Evolutionary conservation across 2,329 filamentous ascomycete genomes (phyloP).

Genomic region (Fusarium zealandicum): DNA sequence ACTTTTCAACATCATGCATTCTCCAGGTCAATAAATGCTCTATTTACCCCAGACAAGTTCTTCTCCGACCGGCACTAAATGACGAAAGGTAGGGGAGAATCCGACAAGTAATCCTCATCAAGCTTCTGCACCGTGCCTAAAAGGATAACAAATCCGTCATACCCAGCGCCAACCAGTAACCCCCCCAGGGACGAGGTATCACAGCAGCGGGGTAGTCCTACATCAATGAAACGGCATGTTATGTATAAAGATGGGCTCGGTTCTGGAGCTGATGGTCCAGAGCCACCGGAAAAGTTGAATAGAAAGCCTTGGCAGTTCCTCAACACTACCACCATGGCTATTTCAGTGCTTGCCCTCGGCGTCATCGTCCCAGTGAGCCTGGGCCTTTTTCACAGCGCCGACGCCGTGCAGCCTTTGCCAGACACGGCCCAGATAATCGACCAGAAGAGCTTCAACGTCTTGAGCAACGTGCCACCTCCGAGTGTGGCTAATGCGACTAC

Average conservation of each 20-base stretch:
- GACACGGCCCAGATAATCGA: conserved; percentile 32
- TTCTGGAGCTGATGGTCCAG: background rate
- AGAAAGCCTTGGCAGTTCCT: background rate
- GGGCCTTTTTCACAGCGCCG: background rate
- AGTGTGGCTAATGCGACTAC: conserved; percentile 30
- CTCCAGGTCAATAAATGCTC: no score
- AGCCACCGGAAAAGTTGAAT: background rate
- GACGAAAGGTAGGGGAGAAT: background rate
- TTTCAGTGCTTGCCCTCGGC: conserved; percentile 5
- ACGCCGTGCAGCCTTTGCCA: conserved; percentile 10
- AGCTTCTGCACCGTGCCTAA: background rate
- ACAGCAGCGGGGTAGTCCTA: conserved; percentile 16
- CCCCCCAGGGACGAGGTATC: background rate
- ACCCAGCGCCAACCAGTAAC: background rate
- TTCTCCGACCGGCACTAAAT: background rate
- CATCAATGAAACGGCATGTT: background rate
- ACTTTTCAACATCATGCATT: no score
- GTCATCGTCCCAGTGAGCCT: conserved; percentile 2
- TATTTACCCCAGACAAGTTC: no score
- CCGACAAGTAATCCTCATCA: no score
- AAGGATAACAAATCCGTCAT: background rate
- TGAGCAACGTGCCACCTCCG: conserved; percentile 25
- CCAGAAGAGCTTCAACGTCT: conserved; percentile 35
- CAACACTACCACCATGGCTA: background rate
- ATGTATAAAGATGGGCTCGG: background rate